Percentiles rank a stretch among this genome's conserved stretches.
These are phyloP conservation scores for Porpolomopsis calyptriformis DNA, from an alignment of 768 basidiomycete genomes.

Conservation along the genomic window DNA sequence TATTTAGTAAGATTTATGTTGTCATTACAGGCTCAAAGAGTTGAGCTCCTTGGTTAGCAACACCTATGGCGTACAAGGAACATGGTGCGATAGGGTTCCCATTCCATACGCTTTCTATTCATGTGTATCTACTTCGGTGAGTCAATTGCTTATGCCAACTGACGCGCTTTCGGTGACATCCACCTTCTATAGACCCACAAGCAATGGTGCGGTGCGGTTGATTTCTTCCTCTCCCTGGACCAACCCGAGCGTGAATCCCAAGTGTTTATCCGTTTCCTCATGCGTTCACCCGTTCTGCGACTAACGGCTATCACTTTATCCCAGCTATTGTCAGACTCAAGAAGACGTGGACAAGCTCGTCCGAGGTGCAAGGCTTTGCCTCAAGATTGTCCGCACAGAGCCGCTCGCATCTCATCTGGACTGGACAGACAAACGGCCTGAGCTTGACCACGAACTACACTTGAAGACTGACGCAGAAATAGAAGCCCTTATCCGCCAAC, in stretches of 20 bases:
- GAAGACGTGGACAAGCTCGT: conserved; percentile 35
- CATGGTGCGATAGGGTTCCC: conserved; percentile 5
- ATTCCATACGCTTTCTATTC: conserved; percentile 30
- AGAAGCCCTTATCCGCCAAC: conserved; percentile 29
- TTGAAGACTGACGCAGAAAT: conserved; percentile 33
- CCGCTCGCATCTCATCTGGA: conserved; percentile 32
- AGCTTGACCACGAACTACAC: conserved; percentile 32
- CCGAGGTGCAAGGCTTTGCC: conserved; percentile 29
- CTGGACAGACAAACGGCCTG: conserved; percentile 19
- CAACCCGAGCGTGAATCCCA: conserved; percentile 34
- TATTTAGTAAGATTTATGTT: conserved; percentile 19
- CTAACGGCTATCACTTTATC: neutral
- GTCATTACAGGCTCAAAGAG: neutral
- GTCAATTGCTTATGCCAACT: neutral
- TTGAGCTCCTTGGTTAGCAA: conserved; percentile 11
- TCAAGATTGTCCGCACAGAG: conserved; percentile 29
- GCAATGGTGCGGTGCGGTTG: conserved; percentile 29
- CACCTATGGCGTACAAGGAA: conserved; percentile 34
- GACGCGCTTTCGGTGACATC: neutral
- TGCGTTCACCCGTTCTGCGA: neutral
- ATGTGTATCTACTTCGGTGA: conserved; percentile 34
- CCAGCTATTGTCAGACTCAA: conserved; percentile 30
- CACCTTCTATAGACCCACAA: conserved; percentile 31
- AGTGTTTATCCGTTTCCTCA: conserved; percentile 18
- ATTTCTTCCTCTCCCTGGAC: conserved; percentile 34